Base-by-base conservation (phyloP, 768 basidiomycete species). In the Amanita thiersii region DNA sequence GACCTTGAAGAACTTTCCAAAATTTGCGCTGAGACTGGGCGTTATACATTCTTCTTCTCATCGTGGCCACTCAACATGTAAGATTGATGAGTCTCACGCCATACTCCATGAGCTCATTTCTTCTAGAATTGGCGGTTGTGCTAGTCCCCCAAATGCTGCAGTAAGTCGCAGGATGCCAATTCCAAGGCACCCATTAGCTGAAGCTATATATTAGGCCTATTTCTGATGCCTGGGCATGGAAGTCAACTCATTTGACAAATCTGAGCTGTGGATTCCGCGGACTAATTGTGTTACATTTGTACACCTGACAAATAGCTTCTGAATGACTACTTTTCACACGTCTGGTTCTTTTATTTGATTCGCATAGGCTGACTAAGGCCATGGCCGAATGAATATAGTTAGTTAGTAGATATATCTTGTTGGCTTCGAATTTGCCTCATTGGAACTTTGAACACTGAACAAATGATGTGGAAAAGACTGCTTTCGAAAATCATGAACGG, bases 41-140 rank as follows among this genome's bases (percentile, higher is more conserved):
- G 79, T 50, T 84, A 81, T 54, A 79, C 77, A 7, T 83, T 86
- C 57, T 85, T 84, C 69, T 82, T 85, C 60, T 70, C 79, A 1
- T 83, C 79, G 2, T 83, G 79, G 80, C 81, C 82, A 0, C 62
- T 86, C 47, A 73, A 81, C 55, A 75, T 85, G 80, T 81, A 49
- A 50, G 77, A 58, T 23, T 40, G 34, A 15, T 39, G 24, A 17
- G 37, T 25, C 40, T 29, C n/a, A 36, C 37, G 11, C 10, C 9
- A 14, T 36, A 26, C n/a, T 37, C 20, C n/a, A 36, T 40, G 20
- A 46, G 24, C 29, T 40, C 28, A 46, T 18, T 38, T 47, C 31
- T 11, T 26, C 17, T 43, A 78, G 79, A 35, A 73, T 81, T 18
- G 80, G 80, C 9, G 81, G 80, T 12, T 73, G 74, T 38, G 81